phyloP scores from a whole-genome alignment of 768 basidiomycete genomes.

The Suillus spraguei region DNA sequence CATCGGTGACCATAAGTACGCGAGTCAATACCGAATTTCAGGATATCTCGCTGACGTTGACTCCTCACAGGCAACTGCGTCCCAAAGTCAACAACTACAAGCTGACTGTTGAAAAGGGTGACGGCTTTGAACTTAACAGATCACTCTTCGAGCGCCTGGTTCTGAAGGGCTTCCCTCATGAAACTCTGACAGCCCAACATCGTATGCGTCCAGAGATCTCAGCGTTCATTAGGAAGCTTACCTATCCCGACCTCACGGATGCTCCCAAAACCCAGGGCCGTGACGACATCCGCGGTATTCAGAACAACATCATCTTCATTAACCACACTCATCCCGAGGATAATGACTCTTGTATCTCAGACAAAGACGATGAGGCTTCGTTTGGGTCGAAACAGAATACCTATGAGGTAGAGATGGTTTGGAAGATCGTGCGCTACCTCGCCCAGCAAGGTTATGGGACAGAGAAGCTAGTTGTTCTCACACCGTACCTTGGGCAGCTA shows the following conservation, averaged over 20 bases:
- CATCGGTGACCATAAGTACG: constrained; percentile 75
- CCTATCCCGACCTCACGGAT: constrained; percentile 66
- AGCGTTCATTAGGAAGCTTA: constrained; percentile 56
- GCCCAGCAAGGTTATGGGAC: constrained; percentile 69
- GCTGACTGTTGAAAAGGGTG: constrained; percentile 67
- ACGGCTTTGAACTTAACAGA: constrained; percentile 66
- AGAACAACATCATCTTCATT: constrained; percentile 64
- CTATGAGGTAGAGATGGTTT: constrained; percentile 62
- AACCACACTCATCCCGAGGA: constrained; percentile 60
- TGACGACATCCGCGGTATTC: constrained; percentile 54
- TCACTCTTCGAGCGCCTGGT: constrained; percentile 74
- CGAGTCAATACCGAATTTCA: constrained; percentile 1
- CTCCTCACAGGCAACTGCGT: constrained; percentile 57
- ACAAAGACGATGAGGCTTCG: constrained; percentile 48
- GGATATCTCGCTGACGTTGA: background rate
- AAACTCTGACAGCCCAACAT: constrained; percentile 57
- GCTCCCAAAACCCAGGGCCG: constrained; percentile 51
- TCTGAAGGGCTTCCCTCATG: constrained; percentile 61
- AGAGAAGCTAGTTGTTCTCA: constrained; percentile 61
- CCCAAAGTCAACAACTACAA: constrained; percentile 70
- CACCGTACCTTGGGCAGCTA: constrained; percentile 73
- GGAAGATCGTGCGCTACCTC: constrained; percentile 67
- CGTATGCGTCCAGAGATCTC: constrained; percentile 81
- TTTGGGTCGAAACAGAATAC: constrained; percentile 62
- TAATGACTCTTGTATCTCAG: constrained; percentile 40